phyloP scores from a whole-genome alignment of 306 rosid genomes.

The Dicorynia guianensis region DNA sequence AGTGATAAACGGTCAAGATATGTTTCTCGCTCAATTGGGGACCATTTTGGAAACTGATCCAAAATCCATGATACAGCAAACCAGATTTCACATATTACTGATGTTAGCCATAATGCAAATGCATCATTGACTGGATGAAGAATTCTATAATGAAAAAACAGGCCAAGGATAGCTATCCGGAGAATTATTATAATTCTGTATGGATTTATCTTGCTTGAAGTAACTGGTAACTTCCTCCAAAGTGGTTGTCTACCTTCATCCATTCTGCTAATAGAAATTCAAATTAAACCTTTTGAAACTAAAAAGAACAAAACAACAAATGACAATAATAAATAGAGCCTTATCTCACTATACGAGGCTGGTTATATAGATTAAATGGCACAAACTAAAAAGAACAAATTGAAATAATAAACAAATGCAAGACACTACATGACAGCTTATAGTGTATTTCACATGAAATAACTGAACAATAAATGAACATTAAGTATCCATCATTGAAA shows the following conservation, averaged over 20 bases:
- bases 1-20: constrained; percentile 89
- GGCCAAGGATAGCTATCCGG: constrained; percentile 73
- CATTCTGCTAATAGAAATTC: constrained; percentile 62
- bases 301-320: constrained; percentile 3
- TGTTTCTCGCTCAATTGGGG: constrained; percentile 83
- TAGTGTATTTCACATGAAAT: constrained; percentile 1
- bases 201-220: constrained; percentile 93
- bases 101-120: constrained; percentile 83
- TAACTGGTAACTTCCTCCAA: constrained; percentile 78
- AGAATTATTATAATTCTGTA: constrained; percentile 79
- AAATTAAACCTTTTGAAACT: constrained; percentile 9
- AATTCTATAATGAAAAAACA: constrained; percentile 88
- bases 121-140: constrained; percentile 88
- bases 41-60: constrained; percentile 96
- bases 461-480: no score
- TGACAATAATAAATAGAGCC: background rate
- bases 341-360: no score
- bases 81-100: constrained; percentile 96
- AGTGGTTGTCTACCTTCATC: constrained; percentile 97
- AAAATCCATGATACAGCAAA: constrained; percentile 91
- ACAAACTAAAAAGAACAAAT: background rate
- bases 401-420: background rate
- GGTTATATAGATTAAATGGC: no score
- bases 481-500: no score
- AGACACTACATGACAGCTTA: background rate